Evolutionary conservation across 176 grass and related monocot species (phyloP).

Genomic region (Tuctoria greenei): DNA sequence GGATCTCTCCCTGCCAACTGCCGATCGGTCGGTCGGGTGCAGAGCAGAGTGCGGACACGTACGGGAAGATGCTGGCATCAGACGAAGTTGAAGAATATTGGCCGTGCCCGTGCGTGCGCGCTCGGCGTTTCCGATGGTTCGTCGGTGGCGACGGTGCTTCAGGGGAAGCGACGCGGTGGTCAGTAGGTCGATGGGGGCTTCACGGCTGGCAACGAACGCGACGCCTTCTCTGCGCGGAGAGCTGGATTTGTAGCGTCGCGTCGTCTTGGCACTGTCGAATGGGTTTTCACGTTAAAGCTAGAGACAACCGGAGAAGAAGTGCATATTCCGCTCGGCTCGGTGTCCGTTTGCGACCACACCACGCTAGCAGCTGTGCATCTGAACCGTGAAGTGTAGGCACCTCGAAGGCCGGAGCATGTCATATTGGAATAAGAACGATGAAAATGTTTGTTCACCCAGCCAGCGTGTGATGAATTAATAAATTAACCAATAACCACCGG

Average conservation of each 20-base stretch:
- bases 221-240: neutral
- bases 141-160: too few relatives aligned
- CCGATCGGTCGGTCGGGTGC: neutral
- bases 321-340: neutral
- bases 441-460: too few relatives aligned
- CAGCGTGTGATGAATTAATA: neutral
- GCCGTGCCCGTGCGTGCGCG: neutral
- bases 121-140: too few relatives aligned
- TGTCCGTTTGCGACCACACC: neutral
- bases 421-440: neutral
- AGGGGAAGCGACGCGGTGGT: too few relatives aligned
- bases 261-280: neutral
- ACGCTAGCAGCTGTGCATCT: neutral
- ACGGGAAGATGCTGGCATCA: neutral
- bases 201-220: too few relatives aligned
- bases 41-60: neutral
- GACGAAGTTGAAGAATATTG: neutral
- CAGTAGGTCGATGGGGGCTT: too few relatives aligned
- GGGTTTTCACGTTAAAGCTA: conserved; percentile 25
- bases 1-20: neutral
- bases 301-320: conserved; percentile 26
- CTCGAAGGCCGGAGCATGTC: neutral
- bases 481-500: neutral
- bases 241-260: neutral
- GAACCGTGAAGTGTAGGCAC: neutral